These are phyloP conservation scores for Pseudocercospora cruenta DNA, from an alignment of 2,329 filamentous ascomycete species.

Conservation along the genomic window DNA sequence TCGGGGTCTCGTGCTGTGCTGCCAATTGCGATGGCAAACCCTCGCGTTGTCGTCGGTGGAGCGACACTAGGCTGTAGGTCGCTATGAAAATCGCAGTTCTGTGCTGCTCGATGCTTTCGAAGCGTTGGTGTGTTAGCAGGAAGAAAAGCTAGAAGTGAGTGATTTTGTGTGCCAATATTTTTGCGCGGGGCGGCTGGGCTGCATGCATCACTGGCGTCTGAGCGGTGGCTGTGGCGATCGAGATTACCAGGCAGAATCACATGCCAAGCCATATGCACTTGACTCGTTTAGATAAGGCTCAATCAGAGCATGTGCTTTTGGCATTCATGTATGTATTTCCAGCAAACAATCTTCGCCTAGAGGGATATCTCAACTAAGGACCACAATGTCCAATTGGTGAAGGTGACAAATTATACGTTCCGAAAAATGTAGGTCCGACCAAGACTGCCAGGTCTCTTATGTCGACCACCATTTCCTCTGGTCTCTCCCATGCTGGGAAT, in stretches of 20 bases:
- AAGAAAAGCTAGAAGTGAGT: background rate
- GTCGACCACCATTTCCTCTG: conserved; percentile 46
- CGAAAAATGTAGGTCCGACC: conserved; percentile 15
- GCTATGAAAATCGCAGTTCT: conserved; percentile 8
- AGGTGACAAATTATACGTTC: conserved; percentile 5
- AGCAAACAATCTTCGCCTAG: background rate
- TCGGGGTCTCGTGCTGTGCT: conserved; percentile 16
- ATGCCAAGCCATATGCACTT: conserved; percentile 2
- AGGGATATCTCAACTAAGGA: background rate
- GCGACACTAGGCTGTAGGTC: background rate
- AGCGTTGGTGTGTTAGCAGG: background rate
- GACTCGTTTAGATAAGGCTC: background rate
- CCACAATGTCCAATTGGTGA: conserved; percentile 5
- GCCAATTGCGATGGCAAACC: conserved; percentile 16
- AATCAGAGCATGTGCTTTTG: background rate
- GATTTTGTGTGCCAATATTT: background rate
- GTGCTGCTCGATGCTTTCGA: background rate
- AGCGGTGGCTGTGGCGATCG: background rate
- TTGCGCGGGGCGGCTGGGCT: background rate
- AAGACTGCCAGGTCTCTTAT: conserved; percentile 44
- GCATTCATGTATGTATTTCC: background rate
- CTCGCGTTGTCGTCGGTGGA: background rate
- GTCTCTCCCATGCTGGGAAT: conserved; percentile 46
- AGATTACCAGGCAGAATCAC: background rate
- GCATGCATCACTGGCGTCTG: background rate